These are phyloP conservation scores for Hirschioporus abietinus DNA, from an alignment of 768 basidiomycete genomes.

Conservation along the genomic window DNA sequence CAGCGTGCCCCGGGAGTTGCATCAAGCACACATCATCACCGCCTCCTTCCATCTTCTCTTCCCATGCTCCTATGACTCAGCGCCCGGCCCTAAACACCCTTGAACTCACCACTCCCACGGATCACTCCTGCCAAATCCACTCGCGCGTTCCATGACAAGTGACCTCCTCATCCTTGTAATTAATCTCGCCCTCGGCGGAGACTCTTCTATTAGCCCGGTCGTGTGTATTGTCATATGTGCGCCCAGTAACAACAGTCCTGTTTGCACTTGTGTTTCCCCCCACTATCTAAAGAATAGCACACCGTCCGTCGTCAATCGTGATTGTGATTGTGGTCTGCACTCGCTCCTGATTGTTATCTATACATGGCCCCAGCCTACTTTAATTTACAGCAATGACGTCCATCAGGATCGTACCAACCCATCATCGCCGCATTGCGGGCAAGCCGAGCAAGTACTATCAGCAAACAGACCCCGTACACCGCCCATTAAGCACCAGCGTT, in stretches of 20 bases:
- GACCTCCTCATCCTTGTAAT: too few relatives aligned
- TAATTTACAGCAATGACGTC: background rate
- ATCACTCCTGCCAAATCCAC: background rate
- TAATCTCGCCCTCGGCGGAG: background rate
- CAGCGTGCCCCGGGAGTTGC: background rate
- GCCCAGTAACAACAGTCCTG: background rate
- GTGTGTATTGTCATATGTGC: too few relatives aligned
- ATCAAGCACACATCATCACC: background rate
- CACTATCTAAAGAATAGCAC: background rate
- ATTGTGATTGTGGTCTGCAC: background rate
- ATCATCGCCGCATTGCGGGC: background rate
- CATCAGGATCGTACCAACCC: background rate
- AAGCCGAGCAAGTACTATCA: background rate
- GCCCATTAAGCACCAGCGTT: background rate
- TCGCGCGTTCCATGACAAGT: too few relatives aligned
- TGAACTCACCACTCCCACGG: background rate
- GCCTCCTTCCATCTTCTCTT: background rate
- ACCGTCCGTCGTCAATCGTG: background rate
- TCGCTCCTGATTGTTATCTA: background rate
- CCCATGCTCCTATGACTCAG: background rate
- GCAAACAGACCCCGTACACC: background rate
- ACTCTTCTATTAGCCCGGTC: background rate
- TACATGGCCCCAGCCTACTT: background rate
- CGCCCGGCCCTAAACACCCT: background rate
- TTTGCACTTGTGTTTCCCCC: background rate